Conservation (phyloP, 352 stramenopile genomes). For the Globisporangium parvum region DNA sequence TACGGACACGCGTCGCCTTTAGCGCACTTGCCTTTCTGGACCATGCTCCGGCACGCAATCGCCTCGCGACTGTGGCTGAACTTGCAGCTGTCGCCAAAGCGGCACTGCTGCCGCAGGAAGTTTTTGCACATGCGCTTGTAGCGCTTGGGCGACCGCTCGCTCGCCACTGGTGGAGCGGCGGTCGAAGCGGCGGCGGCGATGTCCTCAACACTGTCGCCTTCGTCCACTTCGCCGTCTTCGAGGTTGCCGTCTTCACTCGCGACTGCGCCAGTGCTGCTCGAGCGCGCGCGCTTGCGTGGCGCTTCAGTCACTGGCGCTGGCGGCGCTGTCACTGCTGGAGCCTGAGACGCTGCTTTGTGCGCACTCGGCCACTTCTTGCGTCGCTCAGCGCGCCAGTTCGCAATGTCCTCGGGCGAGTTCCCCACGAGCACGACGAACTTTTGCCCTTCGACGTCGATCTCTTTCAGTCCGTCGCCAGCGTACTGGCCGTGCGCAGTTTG, state of each 20-base stretch:
- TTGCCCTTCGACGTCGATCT: slow-evolving; percentile 82
- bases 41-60: slow-evolving; percentile 55
- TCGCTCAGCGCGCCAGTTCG: slow-evolving; percentile 70
- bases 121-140: slow-evolving; percentile 46
- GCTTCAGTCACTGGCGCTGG: not conserved
- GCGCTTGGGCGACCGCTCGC: slow-evolving; percentile 32
- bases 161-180: slow-evolving; percentile 3
- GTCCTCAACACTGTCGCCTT: slow-evolving; percentile 47
- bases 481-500: slow-evolving; percentile 69
- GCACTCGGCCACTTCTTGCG: slow-evolving; percentile 53
- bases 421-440: slow-evolving; percentile 84
- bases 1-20: slow-evolving; percentile 58
- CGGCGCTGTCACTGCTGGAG: slow-evolving; percentile 7
- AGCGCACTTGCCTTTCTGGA: slow-evolving; percentile 43
- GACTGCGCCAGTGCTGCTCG: slow-evolving; percentile 6
- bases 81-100: slow-evolving; percentile 50
- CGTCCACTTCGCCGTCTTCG: slow-evolving; percentile 36
- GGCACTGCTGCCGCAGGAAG: slow-evolving; percentile 58
- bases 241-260: slow-evolving; percentile 8
- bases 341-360: slow-evolving; percentile 3
- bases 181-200: slow-evolving; percentile 11
- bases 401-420: slow-evolving; percentile 76
- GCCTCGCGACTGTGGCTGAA: slow-evolving; percentile 64
- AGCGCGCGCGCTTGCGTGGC: slow-evolving; percentile 46
- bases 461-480: slow-evolving; percentile 61